These are phyloP conservation scores for Acanthamoeba royreba DNA, from an alignment of 208 protist species.

Conservation along the genomic window DNA sequence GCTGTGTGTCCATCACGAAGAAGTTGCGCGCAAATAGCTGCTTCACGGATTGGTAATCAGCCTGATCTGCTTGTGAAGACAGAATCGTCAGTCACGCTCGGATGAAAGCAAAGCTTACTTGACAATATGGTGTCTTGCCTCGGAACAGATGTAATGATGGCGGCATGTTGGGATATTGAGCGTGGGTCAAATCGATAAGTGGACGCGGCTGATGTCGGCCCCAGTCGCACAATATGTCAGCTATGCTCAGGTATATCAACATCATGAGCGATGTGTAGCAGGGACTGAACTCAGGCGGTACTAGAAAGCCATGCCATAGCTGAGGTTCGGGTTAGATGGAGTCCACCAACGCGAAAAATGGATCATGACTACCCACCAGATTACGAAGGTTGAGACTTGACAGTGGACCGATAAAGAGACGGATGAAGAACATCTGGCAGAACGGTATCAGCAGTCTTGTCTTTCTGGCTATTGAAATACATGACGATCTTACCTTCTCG, in stretches of 20 bases:
- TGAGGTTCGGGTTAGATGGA: too few relatives aligned
- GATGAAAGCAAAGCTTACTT: too few relatives aligned
- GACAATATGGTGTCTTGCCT: too few relatives aligned
- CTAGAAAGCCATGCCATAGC: not conserved
- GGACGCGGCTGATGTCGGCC: not conserved
- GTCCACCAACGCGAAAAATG: not conserved
- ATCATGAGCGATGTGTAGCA: constrained; percentile 6
- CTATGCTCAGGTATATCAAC: constrained; percentile 8
- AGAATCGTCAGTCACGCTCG: not conserved
- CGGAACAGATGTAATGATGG: not conserved
- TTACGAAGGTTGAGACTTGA: not conserved
- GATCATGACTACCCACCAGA: not conserved
- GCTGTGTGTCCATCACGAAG: not conserved
- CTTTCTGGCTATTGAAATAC: too few relatives aligned
- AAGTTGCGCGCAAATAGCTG: not conserved
- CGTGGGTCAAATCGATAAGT: not conserved
- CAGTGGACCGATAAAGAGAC: not conserved
- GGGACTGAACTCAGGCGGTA: not conserved
- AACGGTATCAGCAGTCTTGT: too few relatives aligned
- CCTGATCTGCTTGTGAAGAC: not conserved
- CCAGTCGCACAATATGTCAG: not conserved
- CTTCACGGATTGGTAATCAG: not conserved
- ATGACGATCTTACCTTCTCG: not conserved
- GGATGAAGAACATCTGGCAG: constrained; percentile 37
- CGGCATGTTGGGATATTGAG: not conserved